Percentiles rank a stretch among this genome's conserved stretches.
These are phyloP conservation scores for Lomentospora prolificans DNA, from an alignment of 2,329 filamentous ascomycete genomes.

Conservation along the genomic window DNA sequence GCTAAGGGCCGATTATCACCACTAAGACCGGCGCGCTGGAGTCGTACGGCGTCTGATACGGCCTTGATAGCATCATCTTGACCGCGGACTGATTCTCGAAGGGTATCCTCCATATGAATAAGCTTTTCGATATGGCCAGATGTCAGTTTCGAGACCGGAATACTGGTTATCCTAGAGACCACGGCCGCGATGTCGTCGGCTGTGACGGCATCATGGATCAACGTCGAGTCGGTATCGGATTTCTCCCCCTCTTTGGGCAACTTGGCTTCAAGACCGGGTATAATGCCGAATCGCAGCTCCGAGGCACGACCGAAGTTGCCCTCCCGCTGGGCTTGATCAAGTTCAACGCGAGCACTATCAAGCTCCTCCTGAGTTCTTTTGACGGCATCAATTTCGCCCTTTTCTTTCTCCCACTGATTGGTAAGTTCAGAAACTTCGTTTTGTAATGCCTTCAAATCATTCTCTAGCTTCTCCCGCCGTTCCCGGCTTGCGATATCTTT, in stretches of 20 bases:
- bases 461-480: constrained; percentile 75
- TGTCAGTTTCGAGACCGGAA: constrained; percentile 85
- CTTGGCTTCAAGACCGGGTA: constrained; percentile 70
- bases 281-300: constrained; percentile 79
- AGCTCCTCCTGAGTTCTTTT: constrained; percentile 84
- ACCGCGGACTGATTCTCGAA: constrained; percentile 75
- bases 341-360: constrained; percentile 72
- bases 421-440: constrained; percentile 67
- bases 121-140: constrained; percentile 90
- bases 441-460: constrained; percentile 64
- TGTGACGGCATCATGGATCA: constrained; percentile 92
- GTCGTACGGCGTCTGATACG: constrained; percentile 84
- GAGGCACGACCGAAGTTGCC: constrained; percentile 87
- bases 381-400: constrained; percentile 72
- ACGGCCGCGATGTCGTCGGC: constrained; percentile 89
- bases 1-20: constrained; percentile 87
- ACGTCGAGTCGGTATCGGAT: constrained; percentile 28
- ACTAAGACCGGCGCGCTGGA: constrained; percentile 85
- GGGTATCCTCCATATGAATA: constrained; percentile 86
- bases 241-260: constrained; percentile 63
- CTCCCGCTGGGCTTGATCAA: constrained; percentile 78
- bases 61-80: constrained; percentile 90
- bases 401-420: constrained; percentile 83
- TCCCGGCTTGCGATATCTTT: constrained; percentile 84
- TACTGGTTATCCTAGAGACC: constrained; percentile 84